Evolutionary conservation across 2,329 filamentous ascomycete species (phyloP).

Genomic region (Claviceps capensis): DNA sequence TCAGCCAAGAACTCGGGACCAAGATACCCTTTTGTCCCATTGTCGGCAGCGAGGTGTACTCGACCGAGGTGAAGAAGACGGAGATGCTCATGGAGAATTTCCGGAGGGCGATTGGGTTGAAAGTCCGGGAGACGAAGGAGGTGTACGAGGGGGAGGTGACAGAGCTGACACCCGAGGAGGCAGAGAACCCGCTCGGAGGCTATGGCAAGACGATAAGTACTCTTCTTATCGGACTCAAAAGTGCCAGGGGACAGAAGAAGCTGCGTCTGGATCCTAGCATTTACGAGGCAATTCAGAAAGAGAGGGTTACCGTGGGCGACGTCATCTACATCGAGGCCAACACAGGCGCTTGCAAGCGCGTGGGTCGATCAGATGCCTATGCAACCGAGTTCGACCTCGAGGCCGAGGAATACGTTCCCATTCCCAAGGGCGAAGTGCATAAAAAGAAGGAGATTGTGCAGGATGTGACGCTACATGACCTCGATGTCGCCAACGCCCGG

Average conservation of each 20-base stretch:
- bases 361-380: conserved; percentile 90
- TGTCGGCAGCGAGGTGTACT: conserved; percentile 95
- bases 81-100: conserved; percentile 99
- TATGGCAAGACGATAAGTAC: conserved; percentile 98
- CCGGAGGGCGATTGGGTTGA: conserved; percentile 84
- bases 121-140: conserved; percentile 97
- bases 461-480: conserved; percentile 91
- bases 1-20: conserved; percentile 92
- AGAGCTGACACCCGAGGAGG: conserved; percentile 93
- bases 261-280: conserved; percentile 92
- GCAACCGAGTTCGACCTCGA: conserved; percentile 97
- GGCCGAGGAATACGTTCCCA: conserved; percentile 96
- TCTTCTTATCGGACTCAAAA: conserved; percentile 86
- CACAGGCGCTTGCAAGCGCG: conserved; percentile 93
- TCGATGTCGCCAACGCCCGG: conserved; percentile 89
- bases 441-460: conserved; percentile 99
- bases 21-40: conserved; percentile 99
- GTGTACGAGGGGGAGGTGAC: conserved; percentile 98
- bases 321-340: conserved; percentile 99
- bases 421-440: conserved; percentile 97
- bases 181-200: conserved; percentile 90
- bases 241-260: conserved; percentile 94
- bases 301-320: conserved; percentile 88
- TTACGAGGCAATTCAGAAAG: conserved; percentile 98
- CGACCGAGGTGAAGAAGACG: conserved; percentile 97